Evolutionary conservation across 306 rosid genomes (phyloP).

Genomic region (Calophaca sinica): DNA sequence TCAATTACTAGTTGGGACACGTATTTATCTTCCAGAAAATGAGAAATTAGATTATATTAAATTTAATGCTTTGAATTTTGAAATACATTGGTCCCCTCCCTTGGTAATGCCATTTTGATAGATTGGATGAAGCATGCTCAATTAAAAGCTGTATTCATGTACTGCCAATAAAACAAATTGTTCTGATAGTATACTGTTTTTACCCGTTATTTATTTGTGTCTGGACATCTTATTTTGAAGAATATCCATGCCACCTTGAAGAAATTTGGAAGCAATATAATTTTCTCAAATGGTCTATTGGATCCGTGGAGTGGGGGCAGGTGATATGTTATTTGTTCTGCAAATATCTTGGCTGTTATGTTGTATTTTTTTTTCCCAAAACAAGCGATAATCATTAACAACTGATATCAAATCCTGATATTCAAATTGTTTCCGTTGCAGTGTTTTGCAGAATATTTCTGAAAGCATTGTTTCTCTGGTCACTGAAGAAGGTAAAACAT

Average conservation of each 20-base stretch:
- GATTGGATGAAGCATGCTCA: slow-evolving; percentile 16
- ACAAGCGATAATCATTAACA: slow-evolving; percentile 6
- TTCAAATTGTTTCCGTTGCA: slow-evolving; percentile 53
- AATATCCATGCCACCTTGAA: slow-evolving; percentile 61
- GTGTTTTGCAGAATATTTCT: slow-evolving; percentile 78
- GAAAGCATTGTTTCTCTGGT: slow-evolving; percentile 75
- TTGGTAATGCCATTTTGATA: slow-evolving; percentile 20
- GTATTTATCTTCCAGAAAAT: background rate
- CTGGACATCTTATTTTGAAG: slow-evolving; percentile 53
- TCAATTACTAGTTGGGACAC: background rate
- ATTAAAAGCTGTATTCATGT: slow-evolving; percentile 7
- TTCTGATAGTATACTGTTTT: slow-evolving; percentile 36
- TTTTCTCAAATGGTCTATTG: slow-evolving; percentile 85
- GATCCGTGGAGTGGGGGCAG: slow-evolving; percentile 98
- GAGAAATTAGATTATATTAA: background rate
- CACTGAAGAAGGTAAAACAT: slow-evolving; percentile 71
- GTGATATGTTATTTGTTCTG: slow-evolving; percentile 49
- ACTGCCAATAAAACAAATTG: background rate
- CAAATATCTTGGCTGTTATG: slow-evolving; percentile 22
- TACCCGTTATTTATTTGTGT: slow-evolving; percentile 25
- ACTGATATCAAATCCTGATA: slow-evolving; percentile 30
- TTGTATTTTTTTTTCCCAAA: slow-evolving; percentile 1
- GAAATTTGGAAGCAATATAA: slow-evolving; percentile 79
- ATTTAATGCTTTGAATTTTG: slow-evolving; percentile 19
- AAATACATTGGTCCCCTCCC: slow-evolving; percentile 18